Evolutionary conservation across 2,329 filamentous ascomycete species (phyloP).

Genomic region (Sporothrix luriei): DNA sequence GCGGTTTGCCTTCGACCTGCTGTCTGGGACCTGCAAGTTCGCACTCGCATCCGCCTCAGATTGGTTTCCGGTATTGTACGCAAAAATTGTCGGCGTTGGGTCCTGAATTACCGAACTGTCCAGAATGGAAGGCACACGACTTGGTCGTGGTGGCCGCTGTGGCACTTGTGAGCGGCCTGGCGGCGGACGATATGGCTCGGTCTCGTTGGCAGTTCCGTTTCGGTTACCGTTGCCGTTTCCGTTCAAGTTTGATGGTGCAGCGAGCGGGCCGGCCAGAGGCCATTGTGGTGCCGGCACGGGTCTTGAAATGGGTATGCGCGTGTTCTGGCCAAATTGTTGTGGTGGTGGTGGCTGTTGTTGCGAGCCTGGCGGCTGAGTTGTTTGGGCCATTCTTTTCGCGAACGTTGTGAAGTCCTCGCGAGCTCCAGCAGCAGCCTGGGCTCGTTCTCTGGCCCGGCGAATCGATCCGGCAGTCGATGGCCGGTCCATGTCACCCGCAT

Average conservation of each 20-base stretch:
- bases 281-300: constrained; percentile 57
- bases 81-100: constrained; percentile 56
- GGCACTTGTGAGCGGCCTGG: constrained; percentile 56
- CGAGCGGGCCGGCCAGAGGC: constrained; percentile 52
- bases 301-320: constrained; percentile 51
- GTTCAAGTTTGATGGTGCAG: constrained; percentile 40
- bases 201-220: constrained; percentile 36
- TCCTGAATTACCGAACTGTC: constrained; percentile 60
- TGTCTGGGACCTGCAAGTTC: constrained; percentile 3
- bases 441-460: constrained; percentile 58
- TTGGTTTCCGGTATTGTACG: constrained; percentile 18
- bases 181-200: constrained; percentile 54
- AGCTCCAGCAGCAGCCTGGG: constrained; percentile 49
- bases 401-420: constrained; percentile 41
- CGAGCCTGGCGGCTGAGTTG: constrained; percentile 26
- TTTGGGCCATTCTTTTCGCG: constrained; percentile 37
- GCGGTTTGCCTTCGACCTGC: constrained; percentile 45
- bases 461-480: constrained; percentile 52
- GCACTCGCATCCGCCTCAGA: neutral
- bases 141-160: constrained; percentile 62
- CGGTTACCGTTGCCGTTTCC: constrained; percentile 32
- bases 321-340: neutral
- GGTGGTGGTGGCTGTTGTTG: constrained; percentile 20
- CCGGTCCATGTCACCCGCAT: constrained; percentile 58
- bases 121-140: constrained; percentile 60